Conservation (phyloP, 306 rosid genomes). For the Cajanus cajan region DNA sequence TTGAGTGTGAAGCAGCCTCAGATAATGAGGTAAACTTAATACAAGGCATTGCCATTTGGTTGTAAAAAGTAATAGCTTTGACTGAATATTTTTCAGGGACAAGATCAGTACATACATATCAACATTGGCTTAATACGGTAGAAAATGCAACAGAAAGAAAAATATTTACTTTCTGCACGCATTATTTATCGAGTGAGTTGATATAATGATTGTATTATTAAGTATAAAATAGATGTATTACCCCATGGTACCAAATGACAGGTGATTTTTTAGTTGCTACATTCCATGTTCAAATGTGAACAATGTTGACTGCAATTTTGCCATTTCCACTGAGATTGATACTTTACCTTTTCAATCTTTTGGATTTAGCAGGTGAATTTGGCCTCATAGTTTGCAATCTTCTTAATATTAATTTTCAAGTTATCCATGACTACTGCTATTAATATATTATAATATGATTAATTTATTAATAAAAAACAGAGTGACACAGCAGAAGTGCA, state of each 20-base stretch:
- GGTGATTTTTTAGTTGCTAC: not conserved
- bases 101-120: too few species aligned
- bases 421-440: too few species aligned
- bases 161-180: not conserved
- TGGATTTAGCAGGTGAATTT: not conserved
- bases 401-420: not conserved
- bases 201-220: too few species aligned
- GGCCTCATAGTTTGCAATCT: not conserved
- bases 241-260: not conserved
- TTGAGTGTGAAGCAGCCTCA: too few species aligned
- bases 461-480: not conserved
- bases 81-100: not conserved
- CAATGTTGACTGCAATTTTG: not conserved
- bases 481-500: not conserved
- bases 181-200: not conserved
- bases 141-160: too few species aligned
- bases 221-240: not conserved
- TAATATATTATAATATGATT: too few species aligned
- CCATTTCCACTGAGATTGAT: not conserved
- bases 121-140: too few species aligned
- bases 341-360: not conserved
- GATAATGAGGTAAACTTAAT: too few species aligned
- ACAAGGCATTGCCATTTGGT: too few species aligned
- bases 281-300: not conserved
- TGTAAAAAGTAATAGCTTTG: too few species aligned